Base-by-base conservation (phyloP, 1,284 basidiomycete genomes). In the Tylopilus orsonianus region DNA sequence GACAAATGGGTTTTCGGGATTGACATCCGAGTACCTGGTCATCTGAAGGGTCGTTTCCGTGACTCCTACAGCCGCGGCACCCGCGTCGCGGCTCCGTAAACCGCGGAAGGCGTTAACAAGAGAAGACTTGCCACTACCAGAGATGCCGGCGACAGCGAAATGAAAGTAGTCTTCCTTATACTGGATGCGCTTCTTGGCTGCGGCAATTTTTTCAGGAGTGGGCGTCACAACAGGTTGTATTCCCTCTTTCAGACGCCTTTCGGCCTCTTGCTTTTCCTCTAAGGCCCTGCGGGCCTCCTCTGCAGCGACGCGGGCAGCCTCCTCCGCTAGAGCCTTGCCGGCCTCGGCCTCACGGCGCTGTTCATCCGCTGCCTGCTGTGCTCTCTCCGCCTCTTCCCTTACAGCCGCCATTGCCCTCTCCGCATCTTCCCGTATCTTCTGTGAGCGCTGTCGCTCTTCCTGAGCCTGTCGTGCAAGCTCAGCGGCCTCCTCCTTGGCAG, bases 71-170 rank as follows among this genome's bases (percentile, higher is more conserved):
- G 56, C 48, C 0, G 58, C 59, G n/a, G 58, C 48, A 41, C 56
- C 50, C 1, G 5, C 3, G 1, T 58, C 56, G 2, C 14, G 22
- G 38, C 35, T 32, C 8, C 41, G 36, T 22, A 57, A 34, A 13
- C 56, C 56, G 9, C 56, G 56, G 8, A 57, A 57, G 0, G 56
- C 44, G 27, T 57, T 57, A 4, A 57, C 56, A 10, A 58, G 56
- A 4, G 56, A 57, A 18, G 56, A 58, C 22, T 55, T 56, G 12
- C 55, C 55, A 9, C 55, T 57, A 2, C 55, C 55, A 9, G 55
- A 56, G 5, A 57, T n/a, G 2, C 56, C 56, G 0, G 54, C 54
- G 34, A 58, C 10, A 0, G 48, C 50, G 20, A 53, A 50, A 16
- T 56, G 56, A 14, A 55, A 57, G 20, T 8, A 20, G 5, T 47